Evolutionary conservation across 2,329 filamentous ascomycete genomes (phyloP).

Genomic region (Didymella lethalis): DNA sequence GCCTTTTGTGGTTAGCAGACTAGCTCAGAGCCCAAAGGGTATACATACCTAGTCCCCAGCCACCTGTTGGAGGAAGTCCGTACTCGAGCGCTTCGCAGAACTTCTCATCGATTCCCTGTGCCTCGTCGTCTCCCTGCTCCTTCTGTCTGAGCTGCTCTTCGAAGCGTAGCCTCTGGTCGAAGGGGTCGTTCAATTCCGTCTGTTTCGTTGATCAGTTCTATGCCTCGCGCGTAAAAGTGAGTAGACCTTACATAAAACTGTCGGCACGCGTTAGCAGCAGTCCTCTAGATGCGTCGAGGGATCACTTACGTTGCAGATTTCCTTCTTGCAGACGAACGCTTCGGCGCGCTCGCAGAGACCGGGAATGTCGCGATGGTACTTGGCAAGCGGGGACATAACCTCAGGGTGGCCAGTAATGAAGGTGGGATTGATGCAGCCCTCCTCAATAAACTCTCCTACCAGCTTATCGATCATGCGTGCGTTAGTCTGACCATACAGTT

Average conservation of each 20-base stretch:
- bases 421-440: slow-evolving; percentile 90
- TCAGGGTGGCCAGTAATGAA: slow-evolving; percentile 69
- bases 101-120: slow-evolving; percentile 93
- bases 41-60: slow-evolving; percentile 79
- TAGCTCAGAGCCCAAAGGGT: no score
- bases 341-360: slow-evolving; percentile 94
- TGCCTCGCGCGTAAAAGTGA: no score
- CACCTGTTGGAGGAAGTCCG: slow-evolving; percentile 86
- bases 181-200: slow-evolving; percentile 86
- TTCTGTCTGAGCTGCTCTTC: slow-evolving; percentile 92
- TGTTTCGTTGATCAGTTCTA: no score
- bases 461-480: neutral
- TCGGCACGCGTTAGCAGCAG: no score
- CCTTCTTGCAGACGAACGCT: slow-evolving; percentile 96
- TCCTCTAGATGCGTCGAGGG: no score
- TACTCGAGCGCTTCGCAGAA: slow-evolving; percentile 92
- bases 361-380: slow-evolving; percentile 82
- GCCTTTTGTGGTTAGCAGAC: neutral
- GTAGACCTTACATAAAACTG: no score
- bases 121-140: slow-evolving; percentile 95
- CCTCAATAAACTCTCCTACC: slow-evolving; percentile 68
- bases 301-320: slow-evolving; percentile 75
- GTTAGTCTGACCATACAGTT: neutral
- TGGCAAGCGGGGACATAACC: slow-evolving; percentile 95
- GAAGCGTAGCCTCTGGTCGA: slow-evolving; percentile 79